Evolutionary conservation across 148 eudicot genomes (phyloP).

Genomic region (Euryodendron excelsum): DNA sequence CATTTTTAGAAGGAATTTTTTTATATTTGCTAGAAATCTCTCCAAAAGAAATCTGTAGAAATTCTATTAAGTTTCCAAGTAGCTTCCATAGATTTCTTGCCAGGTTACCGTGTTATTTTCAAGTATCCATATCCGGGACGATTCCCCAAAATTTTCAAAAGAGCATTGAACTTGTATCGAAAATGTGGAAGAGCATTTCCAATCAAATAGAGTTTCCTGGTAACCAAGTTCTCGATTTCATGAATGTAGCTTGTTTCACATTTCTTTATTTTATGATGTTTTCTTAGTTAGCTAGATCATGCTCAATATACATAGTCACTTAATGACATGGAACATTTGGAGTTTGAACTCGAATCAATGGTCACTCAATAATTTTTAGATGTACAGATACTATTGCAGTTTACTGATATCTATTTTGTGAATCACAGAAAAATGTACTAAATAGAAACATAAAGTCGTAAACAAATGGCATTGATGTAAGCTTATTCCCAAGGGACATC

Average conservation of each 20-base stretch:
- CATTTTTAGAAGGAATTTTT: too few species aligned
- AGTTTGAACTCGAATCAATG: neutral
- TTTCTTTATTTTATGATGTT: neutral
- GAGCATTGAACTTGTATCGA: too few species aligned
- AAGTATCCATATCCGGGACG: too few species aligned
- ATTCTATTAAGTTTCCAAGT: too few species aligned
- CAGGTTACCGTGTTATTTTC: too few species aligned
- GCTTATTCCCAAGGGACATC: constrained; percentile 85
- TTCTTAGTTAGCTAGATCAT: neutral
- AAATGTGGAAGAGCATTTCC: too few species aligned
- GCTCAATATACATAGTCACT: neutral
- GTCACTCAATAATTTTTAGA: neutral
- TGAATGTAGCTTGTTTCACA: neutral
- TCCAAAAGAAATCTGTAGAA: too few species aligned
- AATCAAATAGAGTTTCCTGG: too few species aligned
- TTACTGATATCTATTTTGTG: neutral
- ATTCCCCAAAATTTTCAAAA: too few species aligned
- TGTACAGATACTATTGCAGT: neutral
- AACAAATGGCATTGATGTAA: neutral
- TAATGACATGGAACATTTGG: neutral
- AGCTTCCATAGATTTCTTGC: too few species aligned
- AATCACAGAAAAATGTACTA: neutral
- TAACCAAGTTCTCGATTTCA: neutral
- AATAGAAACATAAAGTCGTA: neutral
- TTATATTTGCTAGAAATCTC: too few species aligned